phyloP scores from a whole-genome alignment of 192 early-diverging fungal species.

The Glomus cerebriforme region DNA sequence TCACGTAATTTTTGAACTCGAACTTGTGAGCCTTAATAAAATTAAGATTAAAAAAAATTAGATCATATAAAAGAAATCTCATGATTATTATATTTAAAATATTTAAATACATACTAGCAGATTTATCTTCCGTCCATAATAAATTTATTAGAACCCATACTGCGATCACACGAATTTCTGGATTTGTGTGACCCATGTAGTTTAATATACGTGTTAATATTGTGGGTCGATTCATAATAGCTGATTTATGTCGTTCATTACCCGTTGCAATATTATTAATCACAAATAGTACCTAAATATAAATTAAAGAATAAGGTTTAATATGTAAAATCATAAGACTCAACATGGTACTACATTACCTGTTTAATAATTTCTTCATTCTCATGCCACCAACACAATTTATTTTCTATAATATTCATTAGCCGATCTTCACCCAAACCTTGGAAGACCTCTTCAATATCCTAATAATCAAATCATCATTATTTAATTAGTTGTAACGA shows the following conservation, averaged over 20 bases:
- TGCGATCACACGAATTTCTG: constrained; percentile 62
- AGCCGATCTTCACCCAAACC: constrained; percentile 66
- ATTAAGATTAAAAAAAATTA: neutral
- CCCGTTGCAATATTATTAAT: constrained; percentile 75
- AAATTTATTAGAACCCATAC: constrained; percentile 78
- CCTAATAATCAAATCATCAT: constrained; percentile 38
- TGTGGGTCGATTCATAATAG: constrained; percentile 56
- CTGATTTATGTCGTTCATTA: constrained; percentile 59
- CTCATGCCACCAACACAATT: constrained; percentile 47
- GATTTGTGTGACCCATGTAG: constrained; percentile 58
- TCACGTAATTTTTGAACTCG: constrained; percentile 52
- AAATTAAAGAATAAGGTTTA: constrained; percentile 10
- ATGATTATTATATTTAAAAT: neutral
- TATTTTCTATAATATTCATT: constrained; percentile 65
- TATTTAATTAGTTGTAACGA: neutral
- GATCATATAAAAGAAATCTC: neutral
- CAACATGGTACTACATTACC: constrained; percentile 34
- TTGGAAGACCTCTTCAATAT: constrained; percentile 68
- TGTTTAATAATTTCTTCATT: constrained; percentile 35
- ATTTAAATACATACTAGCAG: constrained; percentile 26
- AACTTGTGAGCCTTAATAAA: constrained; percentile 37
- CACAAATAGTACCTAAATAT: constrained; percentile 60
- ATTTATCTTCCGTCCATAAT: constrained; percentile 65
- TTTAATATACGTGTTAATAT: constrained; percentile 52
- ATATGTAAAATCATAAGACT: neutral